Conservation (phyloP, 2,329 filamentous ascomycete species). For the Nigrograna mackinnonii region DNA sequence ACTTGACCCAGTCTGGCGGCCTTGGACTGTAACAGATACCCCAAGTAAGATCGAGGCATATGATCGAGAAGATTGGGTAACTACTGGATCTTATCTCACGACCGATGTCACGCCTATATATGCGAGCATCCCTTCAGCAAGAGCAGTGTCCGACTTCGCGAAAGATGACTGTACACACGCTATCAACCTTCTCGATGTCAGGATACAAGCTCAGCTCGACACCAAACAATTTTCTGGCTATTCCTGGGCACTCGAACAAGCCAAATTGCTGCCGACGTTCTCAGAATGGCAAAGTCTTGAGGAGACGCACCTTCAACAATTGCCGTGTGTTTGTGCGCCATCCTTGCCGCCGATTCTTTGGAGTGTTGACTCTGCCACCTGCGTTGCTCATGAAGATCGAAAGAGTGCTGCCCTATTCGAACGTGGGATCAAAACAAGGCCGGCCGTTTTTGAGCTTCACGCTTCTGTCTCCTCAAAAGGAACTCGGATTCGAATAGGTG, state of each 20-base stretch:
- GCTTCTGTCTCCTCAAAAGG: constrained; percentile 19
- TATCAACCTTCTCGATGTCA: constrained; percentile 23
- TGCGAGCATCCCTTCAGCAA: not conserved
- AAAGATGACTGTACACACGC: constrained; percentile 17
- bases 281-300: constrained; percentile 21
- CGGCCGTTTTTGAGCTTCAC: constrained; percentile 28
- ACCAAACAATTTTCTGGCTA: constrained; percentile 12
- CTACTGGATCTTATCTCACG: constrained; percentile 3
- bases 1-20: constrained; percentile 42
- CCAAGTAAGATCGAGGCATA: constrained; percentile 6
- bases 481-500: constrained; percentile 42
- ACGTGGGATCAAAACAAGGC: constrained; percentile 52
- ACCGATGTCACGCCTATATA: constrained; percentile 6
- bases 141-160: not conserved
- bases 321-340: constrained; percentile 30
- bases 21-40: constrained; percentile 21
- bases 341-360: constrained; percentile 24
- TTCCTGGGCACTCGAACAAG: constrained; percentile 24
- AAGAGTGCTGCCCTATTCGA: constrained; percentile 56
- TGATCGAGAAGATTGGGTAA: constrained; percentile 14
- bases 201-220: constrained; percentile 6
- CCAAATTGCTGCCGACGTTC: constrained; percentile 17
- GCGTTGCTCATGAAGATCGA: constrained; percentile 38
- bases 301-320: not conserved
- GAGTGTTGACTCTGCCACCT: constrained; percentile 21